phyloP scores from a whole-genome alignment of 139 green algal genomes.

The Astrephomene gubernaculifera region DNA sequence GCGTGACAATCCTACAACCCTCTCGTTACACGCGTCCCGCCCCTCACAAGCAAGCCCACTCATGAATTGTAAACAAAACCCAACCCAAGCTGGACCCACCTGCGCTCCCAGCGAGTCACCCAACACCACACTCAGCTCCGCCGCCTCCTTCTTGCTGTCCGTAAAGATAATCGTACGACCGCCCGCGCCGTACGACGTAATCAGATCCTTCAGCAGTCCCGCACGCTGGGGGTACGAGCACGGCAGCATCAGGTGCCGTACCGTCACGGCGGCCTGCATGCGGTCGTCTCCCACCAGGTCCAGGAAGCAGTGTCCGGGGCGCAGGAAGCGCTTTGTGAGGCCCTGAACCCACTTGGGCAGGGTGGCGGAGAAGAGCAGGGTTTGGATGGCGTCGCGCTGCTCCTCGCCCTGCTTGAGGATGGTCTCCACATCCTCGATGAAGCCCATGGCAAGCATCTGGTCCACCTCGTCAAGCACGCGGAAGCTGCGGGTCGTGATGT shows the following conservation, averaged over 20 bases:
- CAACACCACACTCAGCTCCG: slow-evolving; percentile 83
- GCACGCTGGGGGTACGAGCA: slow-evolving; percentile 89
- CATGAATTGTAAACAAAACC: too few species aligned
- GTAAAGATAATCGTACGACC: slow-evolving; percentile 97
- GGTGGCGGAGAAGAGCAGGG: slow-evolving; percentile 97
- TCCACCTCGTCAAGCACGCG: slow-evolving; percentile 98
- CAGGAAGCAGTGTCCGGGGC: slow-evolving; percentile 75
- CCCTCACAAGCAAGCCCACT: too few species aligned
- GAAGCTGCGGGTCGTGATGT: slow-evolving; percentile 62
- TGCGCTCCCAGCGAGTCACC: slow-evolving; percentile 60
- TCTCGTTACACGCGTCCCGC: too few species aligned
- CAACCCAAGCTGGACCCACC: too few species aligned
- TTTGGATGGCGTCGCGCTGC: slow-evolving; percentile 83
- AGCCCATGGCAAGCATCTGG: slow-evolving; percentile 99
- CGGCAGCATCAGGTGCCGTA: slow-evolving; percentile 92
- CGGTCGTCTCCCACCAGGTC: slow-evolving; percentile 94
- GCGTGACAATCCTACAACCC: too few species aligned
- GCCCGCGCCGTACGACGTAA: slow-evolving; percentile 80
- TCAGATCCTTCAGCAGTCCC: slow-evolving; percentile 81
- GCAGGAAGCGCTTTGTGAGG: slow-evolving; percentile 90
- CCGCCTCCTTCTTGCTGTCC: slow-evolving; percentile 96
- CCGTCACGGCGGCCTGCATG: slow-evolving; percentile 89
- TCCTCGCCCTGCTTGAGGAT: slow-evolving; percentile 84
- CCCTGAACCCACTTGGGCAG: slow-evolving; percentile 95
- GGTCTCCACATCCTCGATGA: slow-evolving; percentile 98